Evolutionary conservation across 2,329 filamentous ascomycete species (phyloP).

Genomic region (Aspergillus fumigatus): DNA sequence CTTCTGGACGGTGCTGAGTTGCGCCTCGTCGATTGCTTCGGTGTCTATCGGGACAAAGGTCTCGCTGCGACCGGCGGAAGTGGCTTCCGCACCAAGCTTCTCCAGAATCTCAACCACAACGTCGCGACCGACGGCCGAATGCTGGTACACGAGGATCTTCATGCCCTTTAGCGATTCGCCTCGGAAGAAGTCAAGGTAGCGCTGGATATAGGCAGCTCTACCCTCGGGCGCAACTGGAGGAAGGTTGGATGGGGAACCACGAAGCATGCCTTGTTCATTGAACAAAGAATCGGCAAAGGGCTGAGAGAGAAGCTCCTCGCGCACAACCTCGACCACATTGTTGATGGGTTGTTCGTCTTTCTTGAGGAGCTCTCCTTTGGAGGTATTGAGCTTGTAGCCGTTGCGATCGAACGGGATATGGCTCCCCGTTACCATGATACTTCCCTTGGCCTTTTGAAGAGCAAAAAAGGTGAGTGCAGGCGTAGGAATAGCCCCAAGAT

Average conservation of each 20-base stretch:
- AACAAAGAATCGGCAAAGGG: constrained; percentile 25
- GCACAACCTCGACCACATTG: constrained; percentile 19
- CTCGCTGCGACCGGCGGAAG: constrained; percentile 28
- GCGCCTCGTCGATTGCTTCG: constrained; percentile 30
- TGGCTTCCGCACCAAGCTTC: constrained; percentile 25
- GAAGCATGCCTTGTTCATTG: constrained; percentile 25
- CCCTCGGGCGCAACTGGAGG: constrained; percentile 15
- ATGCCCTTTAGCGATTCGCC: constrained; percentile 24
- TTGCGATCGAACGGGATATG: constrained; percentile 35
- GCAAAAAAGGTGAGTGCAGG: constrained; percentile 29
- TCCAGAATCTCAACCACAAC: constrained; percentile 27
- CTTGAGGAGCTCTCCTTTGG: constrained; percentile 30
- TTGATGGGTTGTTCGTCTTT: constrained; percentile 30
- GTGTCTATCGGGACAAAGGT: constrained; percentile 33
- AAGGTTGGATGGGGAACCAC: constrained; percentile 12
- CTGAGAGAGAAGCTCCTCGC: constrained; percentile 23
- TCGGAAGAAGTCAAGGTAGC: constrained; percentile 29
- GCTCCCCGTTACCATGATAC: constrained; percentile 34
- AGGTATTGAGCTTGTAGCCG: constrained; percentile 33
- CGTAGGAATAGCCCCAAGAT: constrained; percentile 30
- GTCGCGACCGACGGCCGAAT: constrained; percentile 32
- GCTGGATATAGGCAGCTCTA: constrained; percentile 23
- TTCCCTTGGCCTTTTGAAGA: constrained; percentile 26
- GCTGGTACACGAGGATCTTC: constrained; percentile 29
- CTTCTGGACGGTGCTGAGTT: constrained; percentile 26